These are phyloP conservation scores for Saccharomycopsis fermentans DNA, from an alignment of 805 yeast species.

Conservation along the genomic window DNA sequence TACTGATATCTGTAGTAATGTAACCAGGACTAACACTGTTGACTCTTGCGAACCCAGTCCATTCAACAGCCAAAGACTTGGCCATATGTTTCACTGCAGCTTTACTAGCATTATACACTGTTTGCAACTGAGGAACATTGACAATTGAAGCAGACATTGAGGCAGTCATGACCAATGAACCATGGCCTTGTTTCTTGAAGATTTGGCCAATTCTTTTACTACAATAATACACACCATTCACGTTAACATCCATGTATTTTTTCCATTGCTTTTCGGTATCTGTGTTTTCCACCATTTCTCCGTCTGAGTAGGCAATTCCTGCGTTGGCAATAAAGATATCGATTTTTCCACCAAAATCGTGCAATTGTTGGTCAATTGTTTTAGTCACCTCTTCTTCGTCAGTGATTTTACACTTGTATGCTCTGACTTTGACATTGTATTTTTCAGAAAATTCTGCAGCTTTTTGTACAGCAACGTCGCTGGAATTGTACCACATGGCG, in stretches of 20 bases:
- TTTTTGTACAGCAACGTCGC: constrained; percentile 47
- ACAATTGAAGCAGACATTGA: constrained; percentile 86
- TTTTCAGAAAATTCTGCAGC: constrained; percentile 45
- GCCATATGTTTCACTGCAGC: constrained; percentile 74
- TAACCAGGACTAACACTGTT: constrained; percentile 46
- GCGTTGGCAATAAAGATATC: constrained; percentile 87
- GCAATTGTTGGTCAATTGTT: constrained; percentile 39
- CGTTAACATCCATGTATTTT: constrained; percentile 63
- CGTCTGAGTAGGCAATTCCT: constrained; percentile 74
- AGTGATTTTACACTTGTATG: constrained; percentile 52
- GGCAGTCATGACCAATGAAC: constrained; percentile 76
- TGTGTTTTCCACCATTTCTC: constrained; percentile 38
- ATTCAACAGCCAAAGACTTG: constrained; percentile 74
- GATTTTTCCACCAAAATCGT: constrained; percentile 68
- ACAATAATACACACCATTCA: constrained; percentile 73
- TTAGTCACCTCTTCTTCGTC: constrained; percentile 39
- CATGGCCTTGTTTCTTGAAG: constrained; percentile 59
- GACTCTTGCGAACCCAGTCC: constrained; percentile 60
- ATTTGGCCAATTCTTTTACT: constrained; percentile 64
- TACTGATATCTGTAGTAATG: constrained; percentile 36
- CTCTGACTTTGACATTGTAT: constrained; percentile 52
- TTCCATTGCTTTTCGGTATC: constrained; percentile 49
- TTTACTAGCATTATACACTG: constrained; percentile 79
- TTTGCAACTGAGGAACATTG: constrained; percentile 79
- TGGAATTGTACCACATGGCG: constrained; percentile 56